Evolutionary conservation across 2,329 filamentous ascomycete species (phyloP), one percentile per base, ranked within the genome.

Genomic region (Monilinia polystroma): DNA sequence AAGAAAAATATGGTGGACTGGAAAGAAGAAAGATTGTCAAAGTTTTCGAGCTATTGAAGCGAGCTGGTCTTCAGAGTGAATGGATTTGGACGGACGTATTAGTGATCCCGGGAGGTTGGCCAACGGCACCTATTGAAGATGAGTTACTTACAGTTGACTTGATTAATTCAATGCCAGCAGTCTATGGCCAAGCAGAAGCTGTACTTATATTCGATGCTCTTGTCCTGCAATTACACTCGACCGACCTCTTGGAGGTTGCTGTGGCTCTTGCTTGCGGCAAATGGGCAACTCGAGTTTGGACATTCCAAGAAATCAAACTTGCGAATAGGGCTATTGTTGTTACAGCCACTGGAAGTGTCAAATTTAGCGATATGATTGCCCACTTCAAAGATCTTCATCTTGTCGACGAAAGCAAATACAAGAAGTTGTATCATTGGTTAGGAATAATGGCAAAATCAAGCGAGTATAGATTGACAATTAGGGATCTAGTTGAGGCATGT

Each of bases 21-120:
- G 47, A 51, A 26, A 23, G 3, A 10, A 51, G 10, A 4, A 51
- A 51, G 47, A 51, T 51, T 23, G 47, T 51, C 47, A 51, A 51
- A 11, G 47, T 51, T 3, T 51, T 51, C 12, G 47, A 51, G 26
- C 10, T 51, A 4, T 14, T 51, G 47, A 51, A 23, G 8, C 47
- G 47, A 51, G 47, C 47, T 5, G 47, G 47, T 26, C 47, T 51
- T 10, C n/a, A 51, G n/a, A 51, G 47, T 26, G 52, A 71, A 53
- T 72, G 68, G 70, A 66, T 72, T 16, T 72, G 70, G 70, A 57
- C 58, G 2, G 70, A 72, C 41, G 67, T 69, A 3, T 59, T 72
- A 10, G 63, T 57, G 23, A 67, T 72, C 35, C 70, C 70, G 38
- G 67, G 53, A 5, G 68, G 65, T 38, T 51, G 54, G 23, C 54